Percentiles rank a stretch among this genome's conserved stretches.
Conservation (phyloP, 2,329 filamentous ascomycete genomes). For the Juglanconis juglandina region DNA sequence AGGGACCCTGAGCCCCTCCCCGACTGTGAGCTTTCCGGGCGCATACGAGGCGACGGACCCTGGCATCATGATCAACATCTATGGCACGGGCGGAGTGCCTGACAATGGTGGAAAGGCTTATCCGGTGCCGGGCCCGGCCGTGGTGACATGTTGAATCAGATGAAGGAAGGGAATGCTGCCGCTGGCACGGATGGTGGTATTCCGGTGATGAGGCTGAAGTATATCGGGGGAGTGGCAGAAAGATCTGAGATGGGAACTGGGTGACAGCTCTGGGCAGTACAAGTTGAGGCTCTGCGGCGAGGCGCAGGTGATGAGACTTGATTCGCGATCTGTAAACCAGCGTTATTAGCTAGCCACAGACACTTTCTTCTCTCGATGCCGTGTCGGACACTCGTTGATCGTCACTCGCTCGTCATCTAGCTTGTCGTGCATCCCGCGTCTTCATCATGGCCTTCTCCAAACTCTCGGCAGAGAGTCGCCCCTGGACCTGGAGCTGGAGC, state of each 20-base stretch:
- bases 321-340: too few species aligned
- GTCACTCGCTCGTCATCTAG: background rate
- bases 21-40: conserved; percentile 43
- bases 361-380: background rate
- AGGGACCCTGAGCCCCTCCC: conserved; percentile 30
- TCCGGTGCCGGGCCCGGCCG: conserved; percentile 34
- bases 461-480: too few species aligned
- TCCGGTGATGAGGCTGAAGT: background rate
- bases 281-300: background rate
- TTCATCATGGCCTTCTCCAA: background rate
- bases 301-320: background rate
- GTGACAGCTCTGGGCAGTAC: background rate
- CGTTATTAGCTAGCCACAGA: background rate
- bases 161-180: background rate
- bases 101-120: conserved; percentile 41
- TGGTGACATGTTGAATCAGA: conserved; percentile 28
- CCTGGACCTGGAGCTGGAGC: background rate
- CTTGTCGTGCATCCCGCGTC: background rate
- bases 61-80: conserved; percentile 46
- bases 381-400: background rate
- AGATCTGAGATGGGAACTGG: background rate
- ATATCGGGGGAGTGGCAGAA: background rate
- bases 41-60: conserved; percentile 42
- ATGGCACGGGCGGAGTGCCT: conserved; percentile 37
- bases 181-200: background rate